Base-by-base conservation (phyloP, 371 early-diverging fungal genomes). In the Capniomyces stellatus region DNA sequence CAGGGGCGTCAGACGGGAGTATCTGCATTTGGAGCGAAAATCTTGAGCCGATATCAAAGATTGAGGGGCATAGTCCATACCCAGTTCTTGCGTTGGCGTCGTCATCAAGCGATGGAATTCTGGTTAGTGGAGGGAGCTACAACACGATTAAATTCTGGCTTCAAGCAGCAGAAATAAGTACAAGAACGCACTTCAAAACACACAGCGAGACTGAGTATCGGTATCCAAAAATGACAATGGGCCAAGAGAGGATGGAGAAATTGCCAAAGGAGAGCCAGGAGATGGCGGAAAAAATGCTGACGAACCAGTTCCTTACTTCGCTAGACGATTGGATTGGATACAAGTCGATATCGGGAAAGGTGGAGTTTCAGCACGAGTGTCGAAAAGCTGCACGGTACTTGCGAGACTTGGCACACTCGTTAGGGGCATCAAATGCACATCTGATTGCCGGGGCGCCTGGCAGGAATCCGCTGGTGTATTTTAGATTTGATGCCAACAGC, bases 21-120 rank as follows among this genome's bases (percentile, higher is more conserved):
- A 78, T 87, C 30, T 81, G 81, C 66, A 76, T 81, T 56, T 91
- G 91, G 91, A 74, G 73, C 49, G 64, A 74, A 43, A 73, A 72
- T 28, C 81, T 87, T 46, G 76, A 81, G 51, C 70, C 73, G n/a
- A 49, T 72, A 27, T 77, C 81, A 40, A 67, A 72, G 22, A 71
- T 80, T 53, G 61, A 60, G 10, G 80, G 44, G 4, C 54, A 77
- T 22, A 80, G 79, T 54, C 70, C 67, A 25, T 81, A 79, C 28
- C 71, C 75, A 48, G 75, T 88, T 0, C 62, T 87, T 13, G 72
- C 80, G 1, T 68, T 89, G 56, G 73, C 74, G 2, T 64, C 76
- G n/a, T 64, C 48, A 12, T 19, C 75, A n/a, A 57, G 52, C 21
- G 68, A 69, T 18, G 66, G 67, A 30, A 72, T 73, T 39, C 57